These are phyloP conservation scores for Verticillium zaregamsianum DNA, from an alignment of 2,329 filamentous ascomycete genomes.

Conservation along the genomic window DNA sequence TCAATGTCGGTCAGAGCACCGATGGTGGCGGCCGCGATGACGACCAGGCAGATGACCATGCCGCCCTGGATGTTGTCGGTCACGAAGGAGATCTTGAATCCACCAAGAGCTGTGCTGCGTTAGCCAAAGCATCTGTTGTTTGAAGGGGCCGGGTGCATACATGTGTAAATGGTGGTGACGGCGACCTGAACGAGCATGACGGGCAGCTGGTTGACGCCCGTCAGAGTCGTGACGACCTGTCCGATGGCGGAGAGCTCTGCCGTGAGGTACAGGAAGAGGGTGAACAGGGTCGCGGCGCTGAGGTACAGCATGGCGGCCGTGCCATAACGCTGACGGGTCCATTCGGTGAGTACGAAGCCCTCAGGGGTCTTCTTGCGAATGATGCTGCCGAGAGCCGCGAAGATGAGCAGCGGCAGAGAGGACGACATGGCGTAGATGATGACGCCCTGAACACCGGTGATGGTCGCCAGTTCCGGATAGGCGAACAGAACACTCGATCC, in stretches of 20 bases:
- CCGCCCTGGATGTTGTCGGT: constrained; percentile 78
- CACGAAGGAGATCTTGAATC: constrained; percentile 79
- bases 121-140: constrained; percentile 1
- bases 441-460: constrained; percentile 74
- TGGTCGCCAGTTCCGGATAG: constrained; percentile 76
- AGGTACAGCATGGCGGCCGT: constrained; percentile 65
- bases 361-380: constrained; percentile 77
- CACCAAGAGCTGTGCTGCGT: constrained; percentile 60
- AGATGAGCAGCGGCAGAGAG: constrained; percentile 67
- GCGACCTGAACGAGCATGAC: constrained; percentile 73
- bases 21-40: constrained; percentile 74
- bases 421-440: constrained; percentile 72
- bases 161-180: constrained; percentile 80
- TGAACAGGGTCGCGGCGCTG: constrained; percentile 73
- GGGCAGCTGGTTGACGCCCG: constrained; percentile 69
- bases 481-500: constrained; percentile 81
- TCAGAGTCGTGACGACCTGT: constrained; percentile 71
- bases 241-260: constrained; percentile 77
- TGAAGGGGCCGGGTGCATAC: constrained; percentile 35
- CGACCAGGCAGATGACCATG: constrained; percentile 71
- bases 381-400: constrained; percentile 70
- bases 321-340: constrained; percentile 77
- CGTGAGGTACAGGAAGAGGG: constrained; percentile 84
- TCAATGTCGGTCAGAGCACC: constrained; percentile 72
- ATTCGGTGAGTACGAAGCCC: constrained; percentile 81